These are phyloP conservation scores for Dioszegia hungarica DNA, from an alignment of 768 basidiomycete genomes.

Conservation along the genomic window DNA sequence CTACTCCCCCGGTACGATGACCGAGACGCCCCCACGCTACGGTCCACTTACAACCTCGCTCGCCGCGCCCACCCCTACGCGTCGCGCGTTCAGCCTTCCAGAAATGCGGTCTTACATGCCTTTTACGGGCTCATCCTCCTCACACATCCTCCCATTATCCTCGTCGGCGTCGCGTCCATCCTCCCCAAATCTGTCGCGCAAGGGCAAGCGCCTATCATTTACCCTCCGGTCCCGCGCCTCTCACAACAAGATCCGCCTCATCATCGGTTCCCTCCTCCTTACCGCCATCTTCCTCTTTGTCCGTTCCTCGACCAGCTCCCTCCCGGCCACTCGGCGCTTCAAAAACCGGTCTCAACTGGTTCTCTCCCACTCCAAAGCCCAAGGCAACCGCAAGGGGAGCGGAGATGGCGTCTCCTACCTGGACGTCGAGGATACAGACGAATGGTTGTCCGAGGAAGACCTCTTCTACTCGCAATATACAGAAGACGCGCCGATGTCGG, in stretches of 20 bases:
- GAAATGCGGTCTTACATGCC: not conserved
- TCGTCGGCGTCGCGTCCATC: not conserved
- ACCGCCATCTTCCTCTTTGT: conserved; percentile 5
- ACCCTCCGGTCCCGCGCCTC: conserved; percentile 21
- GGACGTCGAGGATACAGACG: conserved; percentile 28
- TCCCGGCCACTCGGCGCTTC: not conserved
- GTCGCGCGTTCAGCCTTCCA: conserved; percentile 9
- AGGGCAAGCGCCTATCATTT: conserved; percentile 29
- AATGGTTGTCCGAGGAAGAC: conserved; percentile 42
- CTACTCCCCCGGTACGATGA: not conserved
- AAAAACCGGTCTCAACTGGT: not conserved
- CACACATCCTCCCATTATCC: not conserved
- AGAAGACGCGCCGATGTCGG: conserved; percentile 19
- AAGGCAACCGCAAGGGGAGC: too few relatives aligned
- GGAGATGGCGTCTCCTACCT: conserved; percentile 28
- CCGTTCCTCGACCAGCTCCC: not conserved
- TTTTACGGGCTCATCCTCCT: too few relatives aligned
- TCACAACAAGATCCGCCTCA: conserved; percentile 18
- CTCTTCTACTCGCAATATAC: conserved; percentile 30
- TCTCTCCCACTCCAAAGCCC: not conserved
- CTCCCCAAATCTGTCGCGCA: not conserved
- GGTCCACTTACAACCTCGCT: not conserved
- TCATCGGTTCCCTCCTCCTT: conserved; percentile 23
- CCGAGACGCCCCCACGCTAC: not conserved
- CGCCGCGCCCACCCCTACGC: not conserved